A percentile compares a stretch with the other conserved stretches of the same genome.
Conservation (phyloP, 2,329 filamentous ascomycete genomes). For the Aspergillus candidus region DNA sequence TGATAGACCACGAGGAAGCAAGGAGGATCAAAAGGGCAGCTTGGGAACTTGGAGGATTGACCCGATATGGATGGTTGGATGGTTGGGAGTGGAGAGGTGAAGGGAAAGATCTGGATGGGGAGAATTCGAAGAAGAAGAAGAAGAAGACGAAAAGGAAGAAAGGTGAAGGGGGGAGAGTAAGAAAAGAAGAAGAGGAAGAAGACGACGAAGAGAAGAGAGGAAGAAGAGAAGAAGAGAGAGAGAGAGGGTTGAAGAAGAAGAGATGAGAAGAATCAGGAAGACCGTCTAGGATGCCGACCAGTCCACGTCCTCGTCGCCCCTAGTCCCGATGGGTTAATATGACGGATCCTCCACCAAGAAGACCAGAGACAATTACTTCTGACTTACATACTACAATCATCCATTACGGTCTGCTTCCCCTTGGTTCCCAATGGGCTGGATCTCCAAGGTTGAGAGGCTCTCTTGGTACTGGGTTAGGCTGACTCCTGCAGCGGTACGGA, state of each 20-base stretch:
- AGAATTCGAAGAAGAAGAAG: no score
- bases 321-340: constrained; percentile 39
- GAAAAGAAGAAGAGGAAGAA: constrained; percentile 9
- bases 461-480: no score
- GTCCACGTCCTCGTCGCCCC: constrained; percentile 27
- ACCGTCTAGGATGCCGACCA: constrained; percentile 30
- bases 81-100: constrained; percentile 3
- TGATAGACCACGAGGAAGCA: constrained; percentile 9
- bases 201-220: constrained; percentile 6
- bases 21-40: constrained; percentile 8
- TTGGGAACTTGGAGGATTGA: no score
- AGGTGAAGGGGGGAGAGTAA: constrained; percentile 21
- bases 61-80: no score
- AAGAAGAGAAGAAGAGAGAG: constrained; percentile 11
- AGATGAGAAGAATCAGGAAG: constrained; percentile 20
- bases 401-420: no score
- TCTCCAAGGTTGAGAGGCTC: no score
- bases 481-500: background rate
- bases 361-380: constrained; percentile 14
- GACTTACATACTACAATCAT: no score
- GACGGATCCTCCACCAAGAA: constrained; percentile 33
- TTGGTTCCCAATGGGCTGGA: no score
- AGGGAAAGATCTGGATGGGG: constrained; percentile 4
- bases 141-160: constrained; percentile 16
- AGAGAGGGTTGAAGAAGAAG: constrained; percentile 14